Percentiles rank a stretch among this genome's conserved stretches.
Evolutionary conservation across 768 basidiomycete genomes (phyloP).

Genomic region (Amanita jacksonii): DNA sequence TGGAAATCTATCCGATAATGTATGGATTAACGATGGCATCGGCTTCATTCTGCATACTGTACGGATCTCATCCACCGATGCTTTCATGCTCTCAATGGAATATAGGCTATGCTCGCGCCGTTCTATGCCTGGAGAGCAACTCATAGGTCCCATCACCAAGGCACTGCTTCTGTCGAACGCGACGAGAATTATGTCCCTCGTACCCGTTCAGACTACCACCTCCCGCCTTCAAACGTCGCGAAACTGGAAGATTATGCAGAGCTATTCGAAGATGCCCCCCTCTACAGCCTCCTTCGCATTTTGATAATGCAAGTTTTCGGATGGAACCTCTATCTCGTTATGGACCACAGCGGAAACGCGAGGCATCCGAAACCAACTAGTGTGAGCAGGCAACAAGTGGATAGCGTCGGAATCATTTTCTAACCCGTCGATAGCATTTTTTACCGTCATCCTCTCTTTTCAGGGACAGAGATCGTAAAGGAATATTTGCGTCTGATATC

Average conservation of each 20-base stretch:
- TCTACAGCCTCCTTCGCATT: conserved; percentile 40
- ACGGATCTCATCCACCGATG: too few relatives aligned
- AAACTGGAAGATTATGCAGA: conserved; percentile 37
- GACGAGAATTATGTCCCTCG: conserved; percentile 72
- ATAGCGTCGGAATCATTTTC: not conserved
- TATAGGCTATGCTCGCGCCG: too few relatives aligned
- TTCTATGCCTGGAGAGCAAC: conserved; percentile 63
- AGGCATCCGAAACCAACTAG: conserved; percentile 35
- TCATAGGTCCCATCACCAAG: conserved; percentile 40
- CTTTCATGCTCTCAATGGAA: too few relatives aligned
- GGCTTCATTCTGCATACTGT: conserved; percentile 43
- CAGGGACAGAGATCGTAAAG: conserved; percentile 35
- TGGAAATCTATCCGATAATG: conserved; percentile 36
- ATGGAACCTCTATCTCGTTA: conserved; percentile 40
- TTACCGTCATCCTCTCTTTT: conserved; percentile 40
- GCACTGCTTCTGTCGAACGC: conserved; percentile 69
- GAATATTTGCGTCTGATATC: conserved; percentile 40
- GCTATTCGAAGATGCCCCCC: conserved; percentile 44
- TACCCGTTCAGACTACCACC: conserved; percentile 33
- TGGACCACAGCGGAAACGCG: conserved; percentile 39
- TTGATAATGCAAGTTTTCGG: conserved; percentile 43
- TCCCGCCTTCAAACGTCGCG: conserved; percentile 32
- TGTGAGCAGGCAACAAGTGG: conserved; percentile 18
- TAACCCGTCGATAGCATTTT: conserved; percentile 30
- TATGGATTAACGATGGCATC: conserved; percentile 37